Conservation (phyloP, 208 protist genomes). For the Phytomonas francai region DNA sequence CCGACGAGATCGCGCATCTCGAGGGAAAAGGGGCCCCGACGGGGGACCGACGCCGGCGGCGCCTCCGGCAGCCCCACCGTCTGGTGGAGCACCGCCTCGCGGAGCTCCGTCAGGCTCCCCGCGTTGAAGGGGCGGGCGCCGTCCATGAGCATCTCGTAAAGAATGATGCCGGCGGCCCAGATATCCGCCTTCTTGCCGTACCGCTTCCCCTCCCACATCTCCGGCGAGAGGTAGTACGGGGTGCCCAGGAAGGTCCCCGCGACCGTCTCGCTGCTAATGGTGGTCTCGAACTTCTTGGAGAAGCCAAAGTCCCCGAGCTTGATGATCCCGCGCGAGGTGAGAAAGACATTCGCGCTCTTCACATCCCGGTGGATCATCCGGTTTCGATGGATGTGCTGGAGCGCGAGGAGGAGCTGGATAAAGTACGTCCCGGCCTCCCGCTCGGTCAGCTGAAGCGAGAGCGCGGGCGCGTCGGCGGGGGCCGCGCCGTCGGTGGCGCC, state of each 20-base stretch:
- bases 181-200: conserved; percentile 88
- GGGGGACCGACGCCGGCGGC: conserved; percentile 13
- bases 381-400: conserved; percentile 82
- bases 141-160: conserved; percentile 83
- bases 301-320: conserved; percentile 93
- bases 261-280: conserved; percentile 71
- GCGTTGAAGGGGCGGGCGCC: conserved; percentile 68
- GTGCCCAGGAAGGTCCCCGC: conserved; percentile 88
- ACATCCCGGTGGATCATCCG: conserved; percentile 91
- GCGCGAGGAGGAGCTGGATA: conserved; percentile 72
- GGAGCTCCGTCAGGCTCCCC: conserved; percentile 44
- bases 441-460: conserved; percentile 41
- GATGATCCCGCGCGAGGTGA: conserved; percentile 75
- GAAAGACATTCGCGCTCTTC: conserved; percentile 86
- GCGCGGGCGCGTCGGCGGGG: not conserved
- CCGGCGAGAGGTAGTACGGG: conserved; percentile 88
- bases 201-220: conserved; percentile 80
- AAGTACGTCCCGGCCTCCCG: conserved; percentile 69
- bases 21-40: conserved; percentile 25
- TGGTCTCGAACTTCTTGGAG: conserved; percentile 82
- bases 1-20: conserved; percentile 77
- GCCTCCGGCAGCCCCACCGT: conserved; percentile 39
- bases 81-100: conserved; percentile 37
- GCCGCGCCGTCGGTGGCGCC: not conserved
- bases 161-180: conserved; percentile 76